Evolutionary conservation across 129 eudicot genomes (phyloP), one percentile per base, ranked within the genome.

Genomic region (Arctium minus): DNA sequence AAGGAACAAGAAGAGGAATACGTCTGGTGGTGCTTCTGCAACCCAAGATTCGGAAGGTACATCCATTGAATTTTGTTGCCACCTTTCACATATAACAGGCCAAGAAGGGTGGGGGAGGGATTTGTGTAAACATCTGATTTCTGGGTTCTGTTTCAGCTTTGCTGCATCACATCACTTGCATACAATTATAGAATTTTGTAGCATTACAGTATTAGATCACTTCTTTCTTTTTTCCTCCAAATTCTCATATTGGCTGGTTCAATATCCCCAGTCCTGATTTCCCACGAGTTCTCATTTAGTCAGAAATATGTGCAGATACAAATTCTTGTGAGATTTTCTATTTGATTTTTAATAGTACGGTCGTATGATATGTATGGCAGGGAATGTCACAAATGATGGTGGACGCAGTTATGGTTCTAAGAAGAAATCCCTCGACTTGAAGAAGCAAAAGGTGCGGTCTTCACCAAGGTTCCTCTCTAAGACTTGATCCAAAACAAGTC

Each of bases 401-500:
- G 79, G 53, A 70, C 32, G 70, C 42, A 81, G 80, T 70, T 69
- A 27, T 73, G 80, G 87, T 35, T 72, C 37, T 35, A 77, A 81
- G 83, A 85, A 80, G 84, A 84, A 84, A 74, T 82, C 83, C 33
- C 71, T 36, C 18, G 79, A 75, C 78, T 77, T 83, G 77, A 77
- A 17, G 56, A 78, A 77, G 62, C 86, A 85, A 72, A 81, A 44
- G 68, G 77, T 80, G 70, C 82, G 89, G 31, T 89, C 62, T 80
- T 88, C 97, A 77, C 89, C 89, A 75, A 84, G 83, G 80, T 80
- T 81, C 6, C 81, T 80, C 77, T 83, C 88, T 35, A 79, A 76
- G 78, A 88, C 85, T 69, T 79, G 74, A 75, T 86, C 87, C 83
- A 88, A 32, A 65, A 8, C 29, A 84, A 83, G 60, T 50, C 73